These are phyloP conservation scores for Solanum arcanum DNA, from an alignment of 257 asterid genomes.

Conservation along the genomic window DNA sequence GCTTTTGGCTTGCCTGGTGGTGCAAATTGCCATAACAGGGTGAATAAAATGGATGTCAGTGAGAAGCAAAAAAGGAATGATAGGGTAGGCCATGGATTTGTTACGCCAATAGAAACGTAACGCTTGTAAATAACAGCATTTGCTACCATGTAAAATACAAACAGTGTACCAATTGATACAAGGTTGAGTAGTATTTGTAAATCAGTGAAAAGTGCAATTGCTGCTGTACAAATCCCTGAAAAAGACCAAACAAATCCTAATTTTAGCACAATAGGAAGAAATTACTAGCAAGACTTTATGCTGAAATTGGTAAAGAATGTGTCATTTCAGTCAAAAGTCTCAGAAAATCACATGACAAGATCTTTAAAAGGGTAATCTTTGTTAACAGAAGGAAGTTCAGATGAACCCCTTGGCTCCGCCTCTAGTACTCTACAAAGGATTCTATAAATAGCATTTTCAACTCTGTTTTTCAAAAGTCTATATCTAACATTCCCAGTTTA, in stretches of 20 bases:
- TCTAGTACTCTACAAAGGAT: background rate
- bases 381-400: rapidly evolving
- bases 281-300: background rate
- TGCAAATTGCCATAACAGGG: conserved; percentile 52
- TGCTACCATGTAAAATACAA: conserved; percentile 89
- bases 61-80: conserved; percentile 51
- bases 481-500: background rate
- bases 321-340: background rate
- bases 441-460: background rate
- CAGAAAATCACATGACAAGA: background rate
- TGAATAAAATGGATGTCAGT: conserved; percentile 50
- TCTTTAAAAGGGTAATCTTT: background rate
- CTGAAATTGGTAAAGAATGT: background rate
- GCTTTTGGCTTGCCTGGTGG: conserved; percentile 59
- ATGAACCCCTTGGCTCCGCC: background rate
- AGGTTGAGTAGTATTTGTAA: conserved; percentile 59
- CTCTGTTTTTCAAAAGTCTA: background rate
- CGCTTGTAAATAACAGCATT: conserved; percentile 89
- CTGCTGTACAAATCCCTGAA: conserved; percentile 81
- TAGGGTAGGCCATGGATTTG: conserved; percentile 72
- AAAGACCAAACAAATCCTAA: background rate
- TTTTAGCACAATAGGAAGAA: background rate
- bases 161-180: conserved; percentile 74
- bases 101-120: conserved; percentile 40
- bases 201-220: conserved; percentile 72